Evolutionary conservation across 495 filamentous ascomycete genomes (phyloP), one percentile per base, ranked within the genome.

Genomic region (Parachaetomium inaequale): DNA sequence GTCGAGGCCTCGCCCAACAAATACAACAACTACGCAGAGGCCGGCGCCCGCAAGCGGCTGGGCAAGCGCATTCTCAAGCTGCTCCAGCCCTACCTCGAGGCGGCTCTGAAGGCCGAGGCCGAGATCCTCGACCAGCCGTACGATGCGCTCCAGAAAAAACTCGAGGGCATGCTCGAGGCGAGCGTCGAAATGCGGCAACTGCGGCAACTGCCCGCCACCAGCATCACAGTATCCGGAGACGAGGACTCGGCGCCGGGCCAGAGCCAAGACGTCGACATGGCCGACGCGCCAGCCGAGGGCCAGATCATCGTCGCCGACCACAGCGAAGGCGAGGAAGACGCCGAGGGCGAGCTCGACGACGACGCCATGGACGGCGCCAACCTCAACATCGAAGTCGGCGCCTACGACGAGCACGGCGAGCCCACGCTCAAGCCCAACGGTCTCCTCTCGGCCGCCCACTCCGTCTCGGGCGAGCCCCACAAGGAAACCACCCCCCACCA

Each of bases 1-100:
- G 52, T 66, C 17, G 66, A 70, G 38, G 59, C 49, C 6, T 71
- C 66, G 2, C 68, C 70, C n/a, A 62, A 67, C 15, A 77, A 78
- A 47, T 51, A 69, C 40, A 66, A 62, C 47, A 74, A 70, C 61
- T 76, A 69, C 38, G 67, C 69, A 23, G 78, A 77, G 43, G 67
- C 63, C 32, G 68, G 67, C 43, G 74, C 78, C 56, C 80, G 90
- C 21, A 86, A 79, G 59, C 72, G 85, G 68, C 76, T 91, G 29
- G 93, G 88, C 15, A 96, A 93, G 71, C 82, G 90, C 46, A 92
- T 97, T 54, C 80, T 96, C 61, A 91, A 90, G 72, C 82, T 85
- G 4, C 81, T 96, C 26, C 88, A 94, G 70, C 84, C 85, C 19
- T 80, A 84, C 42, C 76, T 96, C 7, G 90, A 96, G 71, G 84